Base-by-base conservation (phyloP, 1,284 basidiomycete genomes). In the Heliocybe sulcata region DNA sequence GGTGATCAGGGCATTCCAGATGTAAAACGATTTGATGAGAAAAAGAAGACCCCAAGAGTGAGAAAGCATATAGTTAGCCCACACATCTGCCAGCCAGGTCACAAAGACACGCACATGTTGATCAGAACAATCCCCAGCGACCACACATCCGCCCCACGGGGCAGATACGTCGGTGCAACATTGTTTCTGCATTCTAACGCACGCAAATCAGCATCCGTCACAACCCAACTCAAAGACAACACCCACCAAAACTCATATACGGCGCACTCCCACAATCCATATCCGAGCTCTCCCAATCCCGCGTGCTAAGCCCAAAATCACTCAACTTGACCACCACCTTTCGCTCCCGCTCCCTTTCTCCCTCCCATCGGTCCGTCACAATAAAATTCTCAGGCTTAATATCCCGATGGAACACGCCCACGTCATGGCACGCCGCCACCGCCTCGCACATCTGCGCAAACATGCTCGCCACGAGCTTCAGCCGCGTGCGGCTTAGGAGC, bases 261-360 rank as follows among this genome's bases (percentile, higher is more conserved):
- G 96, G 96, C 59, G 95, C 94, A 70, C 92, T 96, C 56, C 96
- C 96, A 72, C 97, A 99, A 69, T 98, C 95, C 81, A 99, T 95
- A 72, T 99, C 96, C 58, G 90, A 87, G 59, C 91, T 94, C 57
- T 90, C 85, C 58, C 82, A 71, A 64, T 98, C 93, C 11, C 83
- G 89, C 0, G 95, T 98, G 8, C 94, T 94, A 35, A 99, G 74
- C 35, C 96, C 96, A 77, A 98, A 99, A 72, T 99, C 96, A 25
- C 94, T 90, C 59, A 99, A 82, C 76, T 99, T 99, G 76, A 98
- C 85, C 55, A 90, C 71, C 53, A 90, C 87, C 65, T 83, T 85
- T 66, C 88, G 81, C 71, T 92, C 90, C 8, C 38, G 38, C 59
- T 78, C 75, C 56, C 73, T 71, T 45, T 79, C 81, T 62, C 80